Base-by-base conservation (phyloP, 345 rosid species). In the Murraya koenigii region DNA sequence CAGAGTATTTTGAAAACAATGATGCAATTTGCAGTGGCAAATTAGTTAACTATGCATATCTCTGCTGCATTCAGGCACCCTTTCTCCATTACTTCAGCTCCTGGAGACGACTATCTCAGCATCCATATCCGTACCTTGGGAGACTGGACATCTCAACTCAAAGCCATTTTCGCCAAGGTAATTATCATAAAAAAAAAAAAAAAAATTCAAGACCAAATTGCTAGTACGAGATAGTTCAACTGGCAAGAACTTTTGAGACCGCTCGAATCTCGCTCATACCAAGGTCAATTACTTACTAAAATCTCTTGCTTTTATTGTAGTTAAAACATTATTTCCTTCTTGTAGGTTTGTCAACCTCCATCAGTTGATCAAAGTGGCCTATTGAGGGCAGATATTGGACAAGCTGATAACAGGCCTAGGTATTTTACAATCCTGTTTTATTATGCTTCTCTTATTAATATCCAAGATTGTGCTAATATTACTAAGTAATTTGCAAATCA, bases 141-240 rank as follows among this genome's bases (percentile, higher is more conserved):
- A 3, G 98, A 94, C 64, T 92, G 95, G 98, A 94, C 97, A 62
- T 78, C 89, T 6, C 89, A 92, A 69, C 94, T 92, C 79, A 94
- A 88, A 80, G 36, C 85, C 63, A 79, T 88, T 22, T 92, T 90
- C 81, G 81, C 84, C 0, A 85, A 87, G 92, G 97, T 91, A 77
- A 17, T 6, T 7, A 28, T 58, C 49, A 44, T 11, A 11, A 13
- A 44, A 0, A 44, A 44, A 44, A 11, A 13, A 44, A 0, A 44
- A 44, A 44, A 30, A 44, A 11, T 44, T 44, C 17, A 44, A 44
- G 5, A 44, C 5, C 49, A 41, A 41, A 41, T 6, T 15, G 55
- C 20, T 1, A 39, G 66, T 17, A 33, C 28, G 38, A 63, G 20
- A 60, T 52, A 5, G 36, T 14, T 62, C 66, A 28, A 30, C 22